phyloP scores from a whole-genome alignment of 129 eudicot species.

The Helianthus tuberosus region DNA sequence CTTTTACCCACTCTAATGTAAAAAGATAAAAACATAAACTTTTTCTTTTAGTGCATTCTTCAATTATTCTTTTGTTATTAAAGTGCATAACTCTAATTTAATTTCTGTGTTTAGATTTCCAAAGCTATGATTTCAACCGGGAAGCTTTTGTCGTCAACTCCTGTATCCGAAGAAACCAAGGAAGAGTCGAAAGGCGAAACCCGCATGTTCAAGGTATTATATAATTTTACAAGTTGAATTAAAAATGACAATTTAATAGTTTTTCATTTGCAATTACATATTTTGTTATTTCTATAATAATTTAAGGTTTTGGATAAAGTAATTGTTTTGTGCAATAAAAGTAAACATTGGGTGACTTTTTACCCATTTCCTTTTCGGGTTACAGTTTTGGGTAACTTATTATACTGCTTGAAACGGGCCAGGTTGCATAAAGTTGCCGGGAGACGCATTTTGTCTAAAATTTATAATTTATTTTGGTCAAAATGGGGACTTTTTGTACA shows the following conservation, averaged over 20 bases:
- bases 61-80: not conserved
- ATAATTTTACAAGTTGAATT: not conserved
- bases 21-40: not conserved
- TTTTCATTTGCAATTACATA: too few species aligned
- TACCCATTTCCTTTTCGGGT: not conserved
- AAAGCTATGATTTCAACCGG: conserved; percentile 71
- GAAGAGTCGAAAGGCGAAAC: conserved; percentile 61
- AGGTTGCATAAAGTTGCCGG: not conserved
- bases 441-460: not conserved
- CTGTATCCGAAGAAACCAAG: conserved; percentile 40
- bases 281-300: too few species aligned
- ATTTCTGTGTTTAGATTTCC: conserved; percentile 64
- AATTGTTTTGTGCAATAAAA: too few species aligned
- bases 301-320: too few species aligned
- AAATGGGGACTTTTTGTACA: not conserved
- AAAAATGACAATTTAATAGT: not conserved
- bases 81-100: not conserved
- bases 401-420: too few species aligned
- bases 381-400: not conserved
- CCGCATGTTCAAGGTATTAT: conserved; percentile 65
- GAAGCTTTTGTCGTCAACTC: conserved; percentile 61
- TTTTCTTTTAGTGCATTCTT: not conserved
- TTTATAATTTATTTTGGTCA: not conserved
- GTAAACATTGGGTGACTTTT: not conserved
- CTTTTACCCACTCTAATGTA: not conserved